Conservation (phyloP, 75 land plant genomes). For the Isoetes taiwanensis region DNA sequence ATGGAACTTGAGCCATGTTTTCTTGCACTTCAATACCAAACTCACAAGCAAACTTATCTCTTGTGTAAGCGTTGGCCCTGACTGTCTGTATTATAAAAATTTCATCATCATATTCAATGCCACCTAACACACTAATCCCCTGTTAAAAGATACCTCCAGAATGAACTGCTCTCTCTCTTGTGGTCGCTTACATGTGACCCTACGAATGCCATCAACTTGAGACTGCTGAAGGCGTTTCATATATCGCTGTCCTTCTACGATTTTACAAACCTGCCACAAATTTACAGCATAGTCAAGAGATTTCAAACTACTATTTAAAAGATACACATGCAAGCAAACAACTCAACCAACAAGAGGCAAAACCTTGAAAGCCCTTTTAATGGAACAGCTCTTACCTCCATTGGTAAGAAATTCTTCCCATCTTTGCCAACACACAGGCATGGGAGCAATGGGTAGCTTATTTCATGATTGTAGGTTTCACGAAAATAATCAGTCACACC, state of each 20-base stretch:
- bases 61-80: neutral
- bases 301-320: neutral
- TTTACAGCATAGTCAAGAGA: neutral
- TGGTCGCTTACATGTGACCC: neutral
- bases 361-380: too few species aligned
- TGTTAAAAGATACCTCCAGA: neutral
- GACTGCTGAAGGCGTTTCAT: neutral
- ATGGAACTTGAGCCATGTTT: neutral
- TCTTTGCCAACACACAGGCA: constrained; percentile 66
- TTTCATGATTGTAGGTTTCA: constrained; percentile 59
- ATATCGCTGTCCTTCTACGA: constrained; percentile 4
- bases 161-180: neutral
- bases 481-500: constrained; percentile 56
- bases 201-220: neutral
- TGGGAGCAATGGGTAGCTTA: constrained; percentile 54
- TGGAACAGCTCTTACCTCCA: too few species aligned
- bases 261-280: constrained; percentile 3
- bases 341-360: too few species aligned
- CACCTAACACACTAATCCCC: neutral
- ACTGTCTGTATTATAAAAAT: neutral
- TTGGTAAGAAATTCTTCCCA: constrained; percentile 71
- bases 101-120: neutral
- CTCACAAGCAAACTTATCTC: neutral
- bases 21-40: neutral
- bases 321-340: too few species aligned